Conservation (phyloP, 495 filamentous ascomycete species). For the Polyplosphaeria fusca region DNA sequence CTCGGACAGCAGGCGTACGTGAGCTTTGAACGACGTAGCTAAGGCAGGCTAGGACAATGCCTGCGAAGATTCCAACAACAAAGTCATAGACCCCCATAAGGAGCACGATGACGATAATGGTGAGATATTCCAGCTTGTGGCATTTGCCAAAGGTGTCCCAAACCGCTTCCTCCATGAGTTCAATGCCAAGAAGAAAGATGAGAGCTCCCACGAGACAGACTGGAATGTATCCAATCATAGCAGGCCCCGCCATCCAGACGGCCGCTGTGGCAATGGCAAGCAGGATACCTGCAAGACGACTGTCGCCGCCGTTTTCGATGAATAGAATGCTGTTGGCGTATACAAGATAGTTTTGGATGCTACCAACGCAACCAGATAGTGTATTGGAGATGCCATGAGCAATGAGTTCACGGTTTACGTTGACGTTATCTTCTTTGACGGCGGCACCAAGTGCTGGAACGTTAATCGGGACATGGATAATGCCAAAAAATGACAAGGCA, state of each 20-base stretch:
- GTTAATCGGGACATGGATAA: constrained; percentile 97
- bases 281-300: constrained; percentile 79
- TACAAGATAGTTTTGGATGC: constrained; percentile 96
- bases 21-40: constrained; percentile 90
- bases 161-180: constrained; percentile 81
- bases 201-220: constrained; percentile 94
- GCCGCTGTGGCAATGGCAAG: constrained; percentile 75
- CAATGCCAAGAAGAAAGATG: constrained; percentile 91
- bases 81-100: constrained; percentile 98
- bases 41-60: constrained; percentile 87
- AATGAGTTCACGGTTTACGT: constrained; percentile 87
- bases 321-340: constrained; percentile 97
- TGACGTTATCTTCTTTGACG: constrained; percentile 83
- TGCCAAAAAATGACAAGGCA: constrained; percentile 93
- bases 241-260: constrained; percentile 79
- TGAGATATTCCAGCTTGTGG: constrained; percentile 80
- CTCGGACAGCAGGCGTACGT: constrained; percentile 78
- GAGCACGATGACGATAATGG: constrained; percentile 88
- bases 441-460: constrained; percentile 87
- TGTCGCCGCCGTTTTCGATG: constrained; percentile 84
- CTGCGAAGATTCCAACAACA: constrained; percentile 85
- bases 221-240: constrained; percentile 87
- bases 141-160: constrained; percentile 85
- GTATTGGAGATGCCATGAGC: constrained; percentile 92
- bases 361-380: constrained; percentile 77